Percentiles rank a stretch among this genome's conserved stretches.
phyloP scores from a whole-genome alignment of 371 early-diverging fungal species.

The Parasitella parasitica region DNA sequence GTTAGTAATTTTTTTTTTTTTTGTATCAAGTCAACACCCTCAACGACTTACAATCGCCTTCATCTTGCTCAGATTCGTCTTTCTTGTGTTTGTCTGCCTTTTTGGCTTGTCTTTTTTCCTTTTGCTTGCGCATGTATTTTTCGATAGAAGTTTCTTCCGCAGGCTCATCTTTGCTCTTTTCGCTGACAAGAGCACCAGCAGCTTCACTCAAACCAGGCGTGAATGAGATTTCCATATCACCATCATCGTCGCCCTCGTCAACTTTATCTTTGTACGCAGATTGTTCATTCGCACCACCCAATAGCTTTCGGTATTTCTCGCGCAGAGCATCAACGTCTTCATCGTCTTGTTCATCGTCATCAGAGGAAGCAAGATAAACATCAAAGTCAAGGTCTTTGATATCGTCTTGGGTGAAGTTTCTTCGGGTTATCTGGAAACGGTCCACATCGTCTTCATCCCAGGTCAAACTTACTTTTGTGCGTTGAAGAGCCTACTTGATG shows the following conservation, averaged over 20 bases:
- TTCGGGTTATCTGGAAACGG: constrained; percentile 74
- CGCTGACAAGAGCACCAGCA: constrained; percentile 51
- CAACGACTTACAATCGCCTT: constrained; percentile 32
- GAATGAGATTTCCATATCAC: constrained; percentile 96
- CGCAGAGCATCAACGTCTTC: constrained; percentile 56
- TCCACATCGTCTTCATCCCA: constrained; percentile 97
- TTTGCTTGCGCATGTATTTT: constrained; percentile 83
- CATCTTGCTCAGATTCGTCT: constrained; percentile 28
- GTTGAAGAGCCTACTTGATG: constrained; percentile 76
- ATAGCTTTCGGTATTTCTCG: constrained; percentile 68
- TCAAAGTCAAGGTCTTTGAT: constrained; percentile 91
- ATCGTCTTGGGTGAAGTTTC: constrained; percentile 85
- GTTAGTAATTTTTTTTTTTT: no score
- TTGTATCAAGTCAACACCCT: neutral
- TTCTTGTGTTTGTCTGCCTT: constrained; percentile 51
- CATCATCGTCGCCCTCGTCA: constrained; percentile 49
- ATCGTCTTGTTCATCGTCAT: constrained; percentile 66
- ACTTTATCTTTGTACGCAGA: constrained; percentile 42
- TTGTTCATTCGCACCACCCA: constrained; percentile 38
- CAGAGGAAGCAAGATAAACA: constrained; percentile 82
- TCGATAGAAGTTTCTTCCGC: constrained; percentile 60
- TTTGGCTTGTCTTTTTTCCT: constrained; percentile 71
- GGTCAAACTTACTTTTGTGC: constrained; percentile 90
- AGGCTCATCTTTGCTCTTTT: constrained; percentile 48
- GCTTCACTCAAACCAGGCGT: constrained; percentile 87